These are phyloP conservation scores for Podaxis sp. DNA, from an alignment of 768 basidiomycete genomes.

Conservation along the genomic window DNA sequence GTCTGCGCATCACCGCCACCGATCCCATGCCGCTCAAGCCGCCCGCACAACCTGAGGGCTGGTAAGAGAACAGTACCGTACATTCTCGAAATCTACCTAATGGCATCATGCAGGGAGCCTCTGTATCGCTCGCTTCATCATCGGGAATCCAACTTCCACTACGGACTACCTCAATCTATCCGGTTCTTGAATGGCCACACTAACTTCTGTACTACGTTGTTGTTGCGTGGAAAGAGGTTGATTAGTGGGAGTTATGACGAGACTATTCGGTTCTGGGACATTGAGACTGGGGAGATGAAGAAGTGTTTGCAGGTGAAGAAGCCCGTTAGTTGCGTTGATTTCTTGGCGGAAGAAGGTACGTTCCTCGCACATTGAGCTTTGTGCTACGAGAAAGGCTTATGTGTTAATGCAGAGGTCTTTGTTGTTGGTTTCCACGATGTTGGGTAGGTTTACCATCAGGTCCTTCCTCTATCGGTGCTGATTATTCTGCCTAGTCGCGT, in stretches of 20 bases:
- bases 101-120: slow-evolving; percentile 37
- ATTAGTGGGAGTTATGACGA: slow-evolving; percentile 93
- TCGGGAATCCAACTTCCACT: slow-evolving; percentile 80
- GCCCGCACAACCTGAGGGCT: slow-evolving; percentile 66
- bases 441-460: slow-evolving; percentile 49
- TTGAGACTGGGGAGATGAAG: slow-evolving; percentile 59
- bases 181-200: slow-evolving; percentile 82
- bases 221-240: slow-evolving; percentile 73
- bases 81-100: neutral
- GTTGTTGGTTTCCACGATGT: slow-evolving; percentile 93
- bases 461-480: neutral
- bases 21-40: slow-evolving; percentile 68
- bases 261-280: slow-evolving; percentile 91
- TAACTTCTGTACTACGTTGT: slow-evolving; percentile 82
- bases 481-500: slow-evolving; percentile 55
- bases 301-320: slow-evolving; percentile 84
- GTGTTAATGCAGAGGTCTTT: slow-evolving; percentile 62
- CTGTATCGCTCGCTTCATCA: slow-evolving; percentile 81
- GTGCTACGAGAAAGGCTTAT: neutral
- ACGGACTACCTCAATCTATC: slow-evolving; percentile 73
- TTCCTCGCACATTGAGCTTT: neutral
- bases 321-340: slow-evolving; percentile 88
- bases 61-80: slow-evolving; percentile 36
- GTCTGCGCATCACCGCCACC: slow-evolving; percentile 65
- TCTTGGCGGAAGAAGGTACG: slow-evolving; percentile 74